Base-by-base conservation (phyloP, 2,329 filamentous ascomycete genomes). In the Fusarium clavum region DNA sequence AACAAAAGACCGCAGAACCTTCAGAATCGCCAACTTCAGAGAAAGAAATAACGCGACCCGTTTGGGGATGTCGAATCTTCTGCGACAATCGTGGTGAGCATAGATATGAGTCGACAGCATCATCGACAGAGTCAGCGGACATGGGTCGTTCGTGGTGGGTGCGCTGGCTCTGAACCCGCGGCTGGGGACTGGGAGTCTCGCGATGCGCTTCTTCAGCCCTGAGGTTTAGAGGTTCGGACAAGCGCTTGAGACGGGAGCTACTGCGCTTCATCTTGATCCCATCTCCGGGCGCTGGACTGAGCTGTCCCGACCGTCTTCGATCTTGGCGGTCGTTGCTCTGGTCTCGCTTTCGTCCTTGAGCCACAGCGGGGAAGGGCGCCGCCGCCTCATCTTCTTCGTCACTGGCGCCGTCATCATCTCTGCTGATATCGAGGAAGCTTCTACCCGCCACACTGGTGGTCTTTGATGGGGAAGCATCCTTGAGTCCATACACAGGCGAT, bases 21-120 rank as follows among this genome's bases (percentile, higher is more conserved):
- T 95, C 89, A 0, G 94, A 90, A 78, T 98, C 94, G 16, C 96
- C 96, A 5, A 99, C 96, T 79, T 99, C 96, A 0, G 95, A 98
- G 77, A 98, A 99, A 1, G 94, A 97, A 71, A 99, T 98, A 5
- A 92, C 86, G 18, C 96, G 90, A 2, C 94, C 94, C 0, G 93
- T 97, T 62, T 93, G 91, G 1, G 94, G 94, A 79, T 98, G 93
- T 24, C 86, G 86, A 54, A 98, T 93, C 80, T 92, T 97, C 76
- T 97, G 94, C 6, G 93, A 97, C 57, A 99, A 81, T 10, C 94
- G 90, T 0, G 94, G 90, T 13, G 94, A 94, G 73, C 90, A 90
- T 9, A 98, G 84, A 76, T 97, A 99, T 3, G 91, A 89, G 59
- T 94, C 90, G 1, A 99, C 94, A 1, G 94, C 93, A 75, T 94